These are phyloP conservation scores for Plasmodium malariae DNA, from an alignment of 169 alveolate species.

Conservation along the genomic window DNA sequence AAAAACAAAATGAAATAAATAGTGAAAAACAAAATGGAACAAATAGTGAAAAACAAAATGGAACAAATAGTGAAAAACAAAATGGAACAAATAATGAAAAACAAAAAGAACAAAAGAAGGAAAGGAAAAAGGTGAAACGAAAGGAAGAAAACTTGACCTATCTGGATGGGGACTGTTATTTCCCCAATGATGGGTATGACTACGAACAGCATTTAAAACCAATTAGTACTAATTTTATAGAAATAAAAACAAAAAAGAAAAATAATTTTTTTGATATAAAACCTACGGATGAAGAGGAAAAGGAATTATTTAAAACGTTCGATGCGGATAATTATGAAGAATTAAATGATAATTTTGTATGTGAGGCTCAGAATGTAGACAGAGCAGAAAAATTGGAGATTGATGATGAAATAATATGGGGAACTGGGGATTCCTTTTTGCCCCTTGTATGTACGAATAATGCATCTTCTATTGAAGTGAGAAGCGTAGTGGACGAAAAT, in stretches of 20 bases:
- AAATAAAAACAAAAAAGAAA: conserved; percentile 39
- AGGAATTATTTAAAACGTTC: conserved; percentile 81
- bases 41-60: background rate
- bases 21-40: background rate
- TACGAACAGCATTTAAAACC: conserved; percentile 85
- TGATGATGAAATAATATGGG: conserved; percentile 81
- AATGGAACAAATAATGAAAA: background rate
- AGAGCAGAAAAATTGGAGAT: conserved; percentile 70
- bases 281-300: conserved; percentile 76
- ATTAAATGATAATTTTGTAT: conserved; percentile 85
- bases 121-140: background rate
- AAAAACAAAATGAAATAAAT: background rate
- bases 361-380: conserved; percentile 79
- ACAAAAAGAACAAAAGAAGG: conserved; percentile 8
- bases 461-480: background rate
- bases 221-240: conserved; percentile 81
- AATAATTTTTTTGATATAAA: conserved; percentile 46
- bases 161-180: conserved; percentile 87
- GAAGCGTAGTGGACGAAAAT: background rate
- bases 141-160: conserved; percentile 42
- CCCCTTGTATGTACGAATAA: background rate
- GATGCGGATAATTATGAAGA: conserved; percentile 80
- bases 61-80: background rate
- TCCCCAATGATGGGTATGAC: conserved; percentile 87
- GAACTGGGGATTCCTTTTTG: conserved; percentile 76